Percentiles rank a stretch among this genome's conserved stretches.
Evolutionary conservation across 768 basidiomycete species (phyloP).

Genomic region (Suillus subluteus): DNA sequence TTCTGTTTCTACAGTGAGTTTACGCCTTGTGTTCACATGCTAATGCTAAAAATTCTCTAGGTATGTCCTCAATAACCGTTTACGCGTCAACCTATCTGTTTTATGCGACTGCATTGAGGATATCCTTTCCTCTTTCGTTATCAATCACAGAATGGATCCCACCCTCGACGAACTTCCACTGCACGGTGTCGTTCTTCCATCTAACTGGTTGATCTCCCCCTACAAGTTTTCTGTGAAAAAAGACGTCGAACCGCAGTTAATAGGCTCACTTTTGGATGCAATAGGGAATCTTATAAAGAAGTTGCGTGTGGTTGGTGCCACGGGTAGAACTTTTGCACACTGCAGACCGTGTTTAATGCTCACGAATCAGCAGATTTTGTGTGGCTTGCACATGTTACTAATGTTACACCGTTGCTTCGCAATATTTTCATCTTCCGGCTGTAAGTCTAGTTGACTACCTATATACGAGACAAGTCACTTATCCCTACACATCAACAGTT

Average conservation of each 20-base stretch:
- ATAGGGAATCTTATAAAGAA: conserved; percentile 31
- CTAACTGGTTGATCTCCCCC: conserved; percentile 49
- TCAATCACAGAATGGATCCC: conserved; percentile 35
- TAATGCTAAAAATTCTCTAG: conserved; percentile 31
- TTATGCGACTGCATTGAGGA: conserved; percentile 57
- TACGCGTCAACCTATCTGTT: conserved; percentile 48
- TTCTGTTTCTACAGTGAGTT: conserved; percentile 21
- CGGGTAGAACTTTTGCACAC: conserved; percentile 24
- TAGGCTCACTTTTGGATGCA: conserved; percentile 17
- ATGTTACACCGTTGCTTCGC: conserved; percentile 26
- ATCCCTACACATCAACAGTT: conserved; percentile 37
- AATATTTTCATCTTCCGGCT: conserved; percentile 49
- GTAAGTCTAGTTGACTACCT: conserved; percentile 36
- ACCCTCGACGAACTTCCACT: conserved; percentile 22
- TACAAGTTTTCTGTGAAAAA: conserved; percentile 21
- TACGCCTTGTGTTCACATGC: not conserved
- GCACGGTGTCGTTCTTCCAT: conserved; percentile 56
- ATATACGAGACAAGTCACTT: not conserved
- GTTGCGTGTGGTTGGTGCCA: conserved; percentile 33
- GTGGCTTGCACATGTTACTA: conserved; percentile 13
- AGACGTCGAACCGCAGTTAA: conserved; percentile 8
- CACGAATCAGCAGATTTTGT: not conserved
- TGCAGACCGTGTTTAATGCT: not conserved
- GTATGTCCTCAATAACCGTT: conserved; percentile 40
- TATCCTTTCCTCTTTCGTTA: conserved; percentile 45